Base-by-base conservation (phyloP, 352 stramenopile genomes). In the Blastocystis sp. region DNA sequence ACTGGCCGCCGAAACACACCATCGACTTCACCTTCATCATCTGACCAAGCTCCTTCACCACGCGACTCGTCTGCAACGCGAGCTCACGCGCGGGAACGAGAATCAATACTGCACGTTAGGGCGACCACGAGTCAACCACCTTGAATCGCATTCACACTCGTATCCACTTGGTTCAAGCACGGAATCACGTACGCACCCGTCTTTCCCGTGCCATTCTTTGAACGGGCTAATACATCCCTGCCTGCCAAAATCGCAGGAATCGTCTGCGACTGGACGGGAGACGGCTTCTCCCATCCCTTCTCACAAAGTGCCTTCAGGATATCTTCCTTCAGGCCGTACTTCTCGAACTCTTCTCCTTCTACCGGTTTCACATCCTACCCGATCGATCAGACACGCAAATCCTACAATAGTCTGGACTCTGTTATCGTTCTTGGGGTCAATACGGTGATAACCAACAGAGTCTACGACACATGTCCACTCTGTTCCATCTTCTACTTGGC, bases 311-410 rank as follows among this genome's bases (percentile, higher is more conserved):
- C 96, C 94, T 98, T 98, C 29, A 99, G 89, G 67, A 99, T 90
- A n/a, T n/a, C n/a, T n/a, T n/a, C n/a, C 90, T 99, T 99, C 72
- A 99, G 91, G 87, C 97, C 98, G 89, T 98, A 99, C 89, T 99
- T 96, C 91, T 98, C 95, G 90, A 99, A 99, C 64, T 98, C 95
- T 87, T 98, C 96, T 87, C 96, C 95, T 88, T 98, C 98, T 64
- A 97, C 97, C 88, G 97, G 95, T 61, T 95, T 98, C 86, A 98
- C 95, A 90, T 98, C 96, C 89, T 94, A 54, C 32, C 4, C 6
- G 21, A 6, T 27, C 8, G 79, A 11, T n/a, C 1, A 8, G 63
- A 34, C 32, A n/a, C n/a, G n/a, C n/a, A n/a, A 46, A 14, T 18
- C n/a, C n/a, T 72, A 85, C 49, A 46, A 94, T 92, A 42, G 92